phyloP scores from a whole-genome alignment of 345 rosid species.

The Triadica sebifera region DNA sequence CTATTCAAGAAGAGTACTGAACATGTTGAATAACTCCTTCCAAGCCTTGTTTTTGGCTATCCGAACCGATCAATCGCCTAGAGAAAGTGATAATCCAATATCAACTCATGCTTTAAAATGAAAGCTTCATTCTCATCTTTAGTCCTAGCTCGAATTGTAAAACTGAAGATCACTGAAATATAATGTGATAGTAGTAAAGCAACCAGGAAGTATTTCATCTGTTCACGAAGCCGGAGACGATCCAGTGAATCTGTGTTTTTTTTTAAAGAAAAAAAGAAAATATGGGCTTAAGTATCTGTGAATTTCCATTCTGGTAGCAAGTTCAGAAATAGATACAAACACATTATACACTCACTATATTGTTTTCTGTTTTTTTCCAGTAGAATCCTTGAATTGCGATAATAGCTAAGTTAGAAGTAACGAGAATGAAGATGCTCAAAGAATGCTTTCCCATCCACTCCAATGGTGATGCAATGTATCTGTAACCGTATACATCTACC shows the following conservation, averaged over 20 bases:
- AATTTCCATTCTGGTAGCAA: not conserved
- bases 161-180: not conserved
- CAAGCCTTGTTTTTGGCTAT: not conserved
- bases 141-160: not conserved
- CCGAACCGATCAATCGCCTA: not conserved
- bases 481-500: conserved; percentile 42
- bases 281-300: not conserved
- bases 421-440: conserved; percentile 35
- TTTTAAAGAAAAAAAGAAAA: conserved; percentile 3
- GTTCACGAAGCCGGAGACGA: conserved; percentile 21
- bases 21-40: not conserved
- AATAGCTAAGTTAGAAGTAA: conserved; percentile 38
- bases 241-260: conserved; percentile 48
- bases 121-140: not conserved
- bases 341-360: conserved; percentile 29
- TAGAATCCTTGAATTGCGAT: conserved; percentile 43
- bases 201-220: conserved; percentile 11
- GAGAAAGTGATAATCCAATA: not conserved
- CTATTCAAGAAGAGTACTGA: not conserved
- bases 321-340: not conserved
- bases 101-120: not conserved
- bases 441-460: conserved; percentile 55
- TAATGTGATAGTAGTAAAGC: not conserved
- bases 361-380: conserved; percentile 33
- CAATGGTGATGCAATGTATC: conserved; percentile 24